phyloP scores from a whole-genome alignment of 2,329 filamentous ascomycete species.

The Exophiala spinifera region DNA sequence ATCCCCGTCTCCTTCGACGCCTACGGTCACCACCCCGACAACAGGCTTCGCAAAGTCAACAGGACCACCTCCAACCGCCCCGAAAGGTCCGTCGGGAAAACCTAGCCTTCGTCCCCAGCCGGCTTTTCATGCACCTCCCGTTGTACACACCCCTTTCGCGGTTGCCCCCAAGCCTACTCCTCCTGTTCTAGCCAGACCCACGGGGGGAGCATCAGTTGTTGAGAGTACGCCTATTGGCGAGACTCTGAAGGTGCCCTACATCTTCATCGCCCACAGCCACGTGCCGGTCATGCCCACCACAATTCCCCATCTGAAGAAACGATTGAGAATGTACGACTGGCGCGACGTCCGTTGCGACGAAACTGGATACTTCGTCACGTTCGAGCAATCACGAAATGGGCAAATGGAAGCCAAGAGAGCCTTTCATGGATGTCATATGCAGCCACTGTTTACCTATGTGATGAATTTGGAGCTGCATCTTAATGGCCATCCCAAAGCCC shows the following conservation, averaged over 20 bases:
- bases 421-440: conserved; percentile 72
- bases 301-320: conserved; percentile 83
- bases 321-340: conserved; percentile 77
- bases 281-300: conserved; percentile 86
- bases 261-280: conserved; percentile 81
- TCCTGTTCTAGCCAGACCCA: conserved; percentile 40
- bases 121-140: conserved; percentile 15
- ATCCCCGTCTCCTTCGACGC: conserved; percentile 24
- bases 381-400: conserved; percentile 72
- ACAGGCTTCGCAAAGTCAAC: conserved; percentile 47
- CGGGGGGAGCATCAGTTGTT: conserved; percentile 50
- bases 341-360: conserved; percentile 79
- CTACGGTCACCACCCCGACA: conserved; percentile 30
- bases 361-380: conserved; percentile 88
- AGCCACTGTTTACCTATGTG: conserved; percentile 83
- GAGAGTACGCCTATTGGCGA: conserved; percentile 65
- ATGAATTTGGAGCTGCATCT: conserved; percentile 86
- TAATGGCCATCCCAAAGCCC: conserved; percentile 63
- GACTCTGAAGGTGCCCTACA: conserved; percentile 76
- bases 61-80: conserved; percentile 76
- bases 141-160: conserved; percentile 35
- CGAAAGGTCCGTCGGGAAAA: conserved; percentile 73
- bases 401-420: conserved; percentile 79
- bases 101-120: conserved; percentile 36
- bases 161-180: conserved; percentile 18